Conservation (phyloP, 805 yeast species). For the Jamesozyma rosinii region DNA sequence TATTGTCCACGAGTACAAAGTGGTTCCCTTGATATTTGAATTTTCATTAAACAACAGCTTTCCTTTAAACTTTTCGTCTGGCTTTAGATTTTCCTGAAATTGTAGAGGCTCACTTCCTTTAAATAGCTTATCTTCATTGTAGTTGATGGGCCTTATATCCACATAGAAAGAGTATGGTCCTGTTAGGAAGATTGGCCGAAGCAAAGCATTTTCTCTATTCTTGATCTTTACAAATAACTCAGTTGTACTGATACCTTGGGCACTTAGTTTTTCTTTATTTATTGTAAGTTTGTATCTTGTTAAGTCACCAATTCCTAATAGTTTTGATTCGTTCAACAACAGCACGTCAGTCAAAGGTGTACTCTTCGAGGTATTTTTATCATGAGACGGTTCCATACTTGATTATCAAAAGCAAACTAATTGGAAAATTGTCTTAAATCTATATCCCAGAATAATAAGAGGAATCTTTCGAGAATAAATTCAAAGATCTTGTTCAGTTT, state of each 20-base stretch:
- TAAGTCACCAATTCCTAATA: constrained; percentile 26
- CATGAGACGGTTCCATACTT: neutral
- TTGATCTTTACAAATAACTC: constrained; percentile 42
- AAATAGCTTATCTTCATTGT: constrained; percentile 39
- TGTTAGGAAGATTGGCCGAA: constrained; percentile 74
- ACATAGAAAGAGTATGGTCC: constrained; percentile 86
- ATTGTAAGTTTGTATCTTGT: constrained; percentile 20
- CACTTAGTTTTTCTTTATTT: constrained; percentile 11
- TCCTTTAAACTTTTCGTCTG: constrained; percentile 60
- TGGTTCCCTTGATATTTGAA: constrained; percentile 17
- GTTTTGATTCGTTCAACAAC: constrained; percentile 16
- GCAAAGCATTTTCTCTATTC: constrained; percentile 61
- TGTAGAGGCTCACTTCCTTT: constrained; percentile 33
- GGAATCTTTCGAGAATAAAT: too few relatives aligned
- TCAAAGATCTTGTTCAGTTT: too few relatives aligned
- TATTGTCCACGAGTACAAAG: constrained; percentile 58
- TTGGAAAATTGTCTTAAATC: neutral
- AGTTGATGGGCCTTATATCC: constrained; percentile 66
- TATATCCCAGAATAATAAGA: too few relatives aligned
- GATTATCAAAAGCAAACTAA: neutral
- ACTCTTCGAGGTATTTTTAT: too few relatives aligned
- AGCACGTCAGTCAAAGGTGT: constrained; percentile 8
- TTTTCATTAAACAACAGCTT: constrained; percentile 42
- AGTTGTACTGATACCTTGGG: constrained; percentile 6
- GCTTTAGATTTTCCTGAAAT: constrained; percentile 50